A percentile compares a stretch with the other conserved stretches of the same genome.
Evolutionary conservation across 1,284 basidiomycete species (phyloP).

Genomic region (Inonotus hispidus): DNA sequence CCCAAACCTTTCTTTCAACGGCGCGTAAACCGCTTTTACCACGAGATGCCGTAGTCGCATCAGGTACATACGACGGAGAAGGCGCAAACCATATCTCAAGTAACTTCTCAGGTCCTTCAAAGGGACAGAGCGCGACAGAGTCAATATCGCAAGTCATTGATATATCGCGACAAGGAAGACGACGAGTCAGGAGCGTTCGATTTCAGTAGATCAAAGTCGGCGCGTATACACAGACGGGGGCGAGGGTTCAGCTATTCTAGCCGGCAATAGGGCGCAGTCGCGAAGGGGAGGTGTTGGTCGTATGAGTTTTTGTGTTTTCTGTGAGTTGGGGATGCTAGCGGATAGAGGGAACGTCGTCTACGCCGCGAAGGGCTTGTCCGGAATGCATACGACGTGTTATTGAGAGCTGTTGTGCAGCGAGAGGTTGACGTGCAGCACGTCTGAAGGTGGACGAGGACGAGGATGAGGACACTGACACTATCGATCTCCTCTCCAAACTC

Average conservation of each 20-base stretch:
- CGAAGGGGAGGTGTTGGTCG: neutral
- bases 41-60: conserved; percentile 32
- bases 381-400: conserved; percentile 52
- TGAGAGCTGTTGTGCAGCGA: neutral
- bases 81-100: conserved; percentile 98
- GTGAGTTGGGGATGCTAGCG: conserved; percentile 46
- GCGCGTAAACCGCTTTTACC: conserved; percentile 68
- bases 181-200: neutral
- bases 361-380: conserved; percentile 35
- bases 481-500: neutral
- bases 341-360: conserved; percentile 36
- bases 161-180: neutral
- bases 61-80: conserved; percentile 55
- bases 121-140: conserved; percentile 40
- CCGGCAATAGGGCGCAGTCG: neutral
- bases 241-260: neutral
- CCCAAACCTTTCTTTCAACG: conserved; percentile 81
- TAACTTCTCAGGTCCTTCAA: conserved; percentile 92
- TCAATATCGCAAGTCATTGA: conserved; percentile 33
- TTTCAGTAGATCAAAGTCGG: neutral
- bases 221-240: conserved; percentile 9
- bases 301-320: conserved; percentile 21
- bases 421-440: conserved; percentile 5
- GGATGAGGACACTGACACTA: too few relatives aligned
- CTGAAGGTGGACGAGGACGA: neutral